phyloP scores from a whole-genome alignment of 2,329 filamentous ascomycete genomes.

The Stagonosporopsis tanaceti region DNA sequence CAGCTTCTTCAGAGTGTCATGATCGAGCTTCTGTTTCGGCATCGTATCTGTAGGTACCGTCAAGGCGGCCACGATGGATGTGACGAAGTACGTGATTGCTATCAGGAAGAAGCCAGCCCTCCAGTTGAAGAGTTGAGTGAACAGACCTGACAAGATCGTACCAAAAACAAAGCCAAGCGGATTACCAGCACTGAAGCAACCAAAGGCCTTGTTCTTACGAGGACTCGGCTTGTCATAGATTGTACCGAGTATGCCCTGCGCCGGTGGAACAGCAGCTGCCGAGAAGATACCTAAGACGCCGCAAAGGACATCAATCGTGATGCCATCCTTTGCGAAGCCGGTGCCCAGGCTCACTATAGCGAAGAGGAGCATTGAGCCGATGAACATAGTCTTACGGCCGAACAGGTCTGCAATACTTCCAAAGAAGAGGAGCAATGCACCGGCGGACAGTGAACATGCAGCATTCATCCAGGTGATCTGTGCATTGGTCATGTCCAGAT shows the following conservation, averaged over 20 bases:
- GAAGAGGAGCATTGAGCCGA: constrained; percentile 67
- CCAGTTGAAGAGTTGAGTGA: constrained; percentile 69
- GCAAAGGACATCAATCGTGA: constrained; percentile 68
- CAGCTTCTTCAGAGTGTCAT: constrained; percentile 63
- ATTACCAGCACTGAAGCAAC: constrained; percentile 67
- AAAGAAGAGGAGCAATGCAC: constrained; percentile 71
- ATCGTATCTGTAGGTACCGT: constrained; percentile 66
- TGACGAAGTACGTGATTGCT: constrained; percentile 68
- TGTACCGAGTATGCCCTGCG: constrained; percentile 69
- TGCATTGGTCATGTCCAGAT: constrained; percentile 69
- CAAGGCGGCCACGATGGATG: constrained; percentile 66
- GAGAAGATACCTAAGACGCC: constrained; percentile 66
- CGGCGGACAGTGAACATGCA: constrained; percentile 68
- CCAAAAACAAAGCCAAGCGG: constrained; percentile 65
- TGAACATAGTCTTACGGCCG: constrained; percentile 68
- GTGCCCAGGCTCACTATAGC: constrained; percentile 64
- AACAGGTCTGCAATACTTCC: constrained; percentile 72
- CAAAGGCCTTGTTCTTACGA: constrained; percentile 71
- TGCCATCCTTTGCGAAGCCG: constrained; percentile 66
- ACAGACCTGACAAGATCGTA: constrained; percentile 68
- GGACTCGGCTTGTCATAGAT: constrained; percentile 68
- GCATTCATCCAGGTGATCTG: constrained; percentile 74
- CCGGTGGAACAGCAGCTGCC: constrained; percentile 69
- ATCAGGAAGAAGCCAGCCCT: constrained; percentile 69
- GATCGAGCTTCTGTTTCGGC: constrained; percentile 55